Base-by-base conservation (phyloP, 2,329 filamentous ascomycete species). In the Trichoderma sp. region DNA sequence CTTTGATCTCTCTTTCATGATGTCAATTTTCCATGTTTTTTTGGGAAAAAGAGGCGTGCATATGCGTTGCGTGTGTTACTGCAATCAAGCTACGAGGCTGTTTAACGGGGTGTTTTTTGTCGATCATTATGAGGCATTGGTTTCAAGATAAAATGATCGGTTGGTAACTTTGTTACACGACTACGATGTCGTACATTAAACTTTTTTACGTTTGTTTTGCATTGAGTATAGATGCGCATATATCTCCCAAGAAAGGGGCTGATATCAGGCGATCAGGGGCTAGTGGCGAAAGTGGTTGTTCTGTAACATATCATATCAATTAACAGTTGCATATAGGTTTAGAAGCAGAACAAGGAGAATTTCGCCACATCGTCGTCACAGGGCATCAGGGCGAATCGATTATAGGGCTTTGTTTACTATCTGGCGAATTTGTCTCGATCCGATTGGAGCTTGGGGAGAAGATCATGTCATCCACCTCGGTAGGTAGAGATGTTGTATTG, bases 61-160 rank as follows among this genome's bases (percentile, higher is more conserved):
- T 2, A 43, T 43, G 39, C 16, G 7, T n/a, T n/a, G 39, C 18
- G 16, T 39, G 43, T 46, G 46, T 49, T 49, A 49, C 46, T 49
- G 8, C n/a, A 6, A 24, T 49, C 10, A 24, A 49, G 46, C 46
- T 24, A 10, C 24, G n/a, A 49, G 24, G 51, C 51, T 54, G 24
- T 54, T 54, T 4, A 78, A 79, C 2, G 24, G 51, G 24, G 26
- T 18, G 16, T 37, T 37, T 37, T 37, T 24, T 58, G 54, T 11
- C 30, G 54, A 58, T 58, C 54, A 24, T 58, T 21, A 30, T 24
- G 30, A 34, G 46, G 46, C 21, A 24, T 24, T 10, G n/a, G 46
- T 49, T 49, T 49, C 46, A 49, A n/a, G 21, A 49, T 49, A n/a
- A n/a, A 49, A 49, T 24, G n/a, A 24, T 13, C 21, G 21, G 46